Conservation (phyloP, 805 yeast species). For the Ogataea allantospora region DNA sequence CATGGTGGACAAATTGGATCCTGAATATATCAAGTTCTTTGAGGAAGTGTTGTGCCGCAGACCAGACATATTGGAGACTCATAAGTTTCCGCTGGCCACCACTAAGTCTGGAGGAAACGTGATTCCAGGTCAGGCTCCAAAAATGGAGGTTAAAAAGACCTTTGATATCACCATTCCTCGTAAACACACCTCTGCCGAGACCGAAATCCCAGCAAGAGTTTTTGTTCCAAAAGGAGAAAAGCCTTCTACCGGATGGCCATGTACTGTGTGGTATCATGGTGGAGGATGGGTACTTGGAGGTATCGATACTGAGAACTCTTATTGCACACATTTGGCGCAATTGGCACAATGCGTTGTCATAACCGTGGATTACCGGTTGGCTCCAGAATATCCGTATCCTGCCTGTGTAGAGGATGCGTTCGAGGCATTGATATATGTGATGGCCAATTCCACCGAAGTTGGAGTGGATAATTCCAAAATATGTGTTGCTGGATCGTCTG, state of each 20-base stretch:
- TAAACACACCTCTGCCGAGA: conserved; percentile 28
- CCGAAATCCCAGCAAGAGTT: conserved; percentile 26
- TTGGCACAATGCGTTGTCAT: conserved; percentile 36
- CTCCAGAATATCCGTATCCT: conserved; percentile 51
- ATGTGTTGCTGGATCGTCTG: conserved; percentile 47
- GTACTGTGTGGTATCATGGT: conserved; percentile 35
- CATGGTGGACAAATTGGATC: conserved; percentile 21
- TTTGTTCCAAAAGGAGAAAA: conserved; percentile 30
- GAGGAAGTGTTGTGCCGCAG: conserved; percentile 21
- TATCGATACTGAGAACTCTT: conserved; percentile 37
- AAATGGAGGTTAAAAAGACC: conserved; percentile 22
- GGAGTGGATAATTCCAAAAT: conserved; percentile 37
- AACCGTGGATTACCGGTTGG: conserved; percentile 48
- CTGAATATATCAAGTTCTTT: conserved; percentile 25
- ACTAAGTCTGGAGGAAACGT: conserved; percentile 24
- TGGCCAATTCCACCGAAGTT: conserved; percentile 24
- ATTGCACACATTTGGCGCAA: conserved; percentile 41
- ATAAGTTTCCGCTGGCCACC: conserved; percentile 24
- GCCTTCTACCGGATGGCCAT: conserved; percentile 29
- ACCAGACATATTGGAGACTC: conserved; percentile 25
- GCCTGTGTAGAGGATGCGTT: conserved; percentile 45
- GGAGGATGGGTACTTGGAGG: conserved; percentile 38
- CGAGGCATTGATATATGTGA: conserved; percentile 35
- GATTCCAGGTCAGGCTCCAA: conserved; percentile 31
- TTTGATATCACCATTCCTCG: conserved; percentile 23